These are phyloP conservation scores for Coniochaeta sp. DNA, from an alignment of 2,329 filamentous ascomycete genomes.

Conservation along the genomic window DNA sequence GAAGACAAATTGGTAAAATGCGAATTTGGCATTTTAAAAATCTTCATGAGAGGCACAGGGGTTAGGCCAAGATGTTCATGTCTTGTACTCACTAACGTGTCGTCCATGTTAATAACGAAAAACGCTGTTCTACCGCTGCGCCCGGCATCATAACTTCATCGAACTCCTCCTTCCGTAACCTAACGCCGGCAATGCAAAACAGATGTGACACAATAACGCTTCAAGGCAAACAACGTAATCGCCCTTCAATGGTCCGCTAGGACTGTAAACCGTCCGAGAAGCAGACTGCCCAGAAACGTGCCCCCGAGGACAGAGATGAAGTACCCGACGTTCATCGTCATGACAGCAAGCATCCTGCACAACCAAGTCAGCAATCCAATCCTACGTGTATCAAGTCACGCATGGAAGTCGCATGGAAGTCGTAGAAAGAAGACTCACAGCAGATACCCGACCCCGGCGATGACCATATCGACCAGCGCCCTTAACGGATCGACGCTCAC, in stretches of 20 bases:
- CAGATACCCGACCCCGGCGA: conserved; percentile 74
- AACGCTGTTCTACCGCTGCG: neutral
- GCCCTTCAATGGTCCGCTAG: neutral
- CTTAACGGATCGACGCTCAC: conserved; percentile 72
- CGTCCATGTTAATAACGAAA: neutral
- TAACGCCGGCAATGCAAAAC: neutral
- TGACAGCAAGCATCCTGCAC: conserved; percentile 79
- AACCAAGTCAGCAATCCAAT: neutral
- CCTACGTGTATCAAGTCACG: neutral
- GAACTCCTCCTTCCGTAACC: neutral
- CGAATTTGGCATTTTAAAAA: neutral
- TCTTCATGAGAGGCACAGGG: neutral
- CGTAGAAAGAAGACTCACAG: conserved; percentile 54
- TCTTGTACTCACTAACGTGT: too few relatives aligned
- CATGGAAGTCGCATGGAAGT: neutral
- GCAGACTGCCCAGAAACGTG: conserved; percentile 79
- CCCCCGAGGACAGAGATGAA: conserved; percentile 68
- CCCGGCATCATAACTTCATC: neutral
- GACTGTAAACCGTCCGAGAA: conserved; percentile 60
- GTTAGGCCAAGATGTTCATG: too few relatives aligned
- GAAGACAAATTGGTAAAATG: too few relatives aligned
- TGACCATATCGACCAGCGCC: conserved; percentile 61
- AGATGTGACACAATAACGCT: neutral
- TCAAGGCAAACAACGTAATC: neutral
- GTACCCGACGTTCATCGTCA: conserved; percentile 77